Base-by-base conservation (phyloP, 495 filamentous ascomycete genomes). In the Neurospora sp. region DNA sequence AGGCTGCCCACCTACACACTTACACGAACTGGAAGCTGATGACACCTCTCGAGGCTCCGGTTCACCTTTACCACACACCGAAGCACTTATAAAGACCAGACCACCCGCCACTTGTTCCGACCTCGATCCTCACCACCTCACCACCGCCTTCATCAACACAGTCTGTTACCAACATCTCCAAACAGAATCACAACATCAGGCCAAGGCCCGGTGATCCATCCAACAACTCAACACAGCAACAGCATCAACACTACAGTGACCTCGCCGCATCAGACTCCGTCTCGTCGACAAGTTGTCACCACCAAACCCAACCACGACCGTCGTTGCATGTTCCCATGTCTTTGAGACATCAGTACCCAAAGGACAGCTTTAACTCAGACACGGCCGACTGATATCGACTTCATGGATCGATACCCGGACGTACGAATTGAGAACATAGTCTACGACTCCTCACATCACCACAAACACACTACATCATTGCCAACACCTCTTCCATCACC, bases 321-420 rank as follows among this genome's bases (percentile, higher is more conserved):
- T 41, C 35, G n/a, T 44, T 69, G 72, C 48, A 82, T 82, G 80
- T 79, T 78, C 82, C 75, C 81, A 83, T 84, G 81, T 84, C 83
- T 81, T 77, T 84, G 80, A 81, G 72, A 75, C 74, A 77, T 73
- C 76, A 76, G 44, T 75, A 76, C 74, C 71, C 75, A 74, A 79
- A 77, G 68, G 73, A 80, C 76, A 76, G 40, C 76, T 79, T 78
- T 75, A 78, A 81, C 78, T 80, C 78, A 76, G 83, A 83, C 76
- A 82, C 83, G 73, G 80, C 83, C 73, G 82, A 82, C 77, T 83
- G 81, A 84, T 76, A 75, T 69, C 73, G 46, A 59, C 31, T 41
- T 70, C 37, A 61, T 59, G 72, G 12, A 31, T 71, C 75, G 38
- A 20, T 76, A 40, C 74, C 74, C 39, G 69, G 76, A 73, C 73